Conservation (phyloP, 2,329 filamentous ascomycete genomes). For the Xylariaceae sp. region DNA sequence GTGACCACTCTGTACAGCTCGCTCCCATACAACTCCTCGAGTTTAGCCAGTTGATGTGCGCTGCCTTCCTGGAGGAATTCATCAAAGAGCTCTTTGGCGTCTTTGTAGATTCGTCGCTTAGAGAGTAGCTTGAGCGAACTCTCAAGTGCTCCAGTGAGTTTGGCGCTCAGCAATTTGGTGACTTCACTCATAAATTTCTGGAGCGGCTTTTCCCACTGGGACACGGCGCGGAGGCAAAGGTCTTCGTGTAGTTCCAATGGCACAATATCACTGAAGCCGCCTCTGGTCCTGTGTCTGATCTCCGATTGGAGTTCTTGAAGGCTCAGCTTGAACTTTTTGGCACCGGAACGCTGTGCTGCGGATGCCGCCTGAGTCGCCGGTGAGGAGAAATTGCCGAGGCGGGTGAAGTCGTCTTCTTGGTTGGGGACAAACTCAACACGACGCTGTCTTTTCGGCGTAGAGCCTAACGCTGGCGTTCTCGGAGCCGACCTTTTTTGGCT, state of each 20-base stretch:
- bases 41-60: conserved; percentile 30
- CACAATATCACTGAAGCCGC: conserved; percentile 50
- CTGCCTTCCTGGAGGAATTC: conserved; percentile 38
- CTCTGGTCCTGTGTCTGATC: conserved; percentile 46
- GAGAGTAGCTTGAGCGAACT: conserved; percentile 40
- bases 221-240: conserved; percentile 48
- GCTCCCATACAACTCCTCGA: conserved; percentile 42
- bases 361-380: background rate
- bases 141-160: conserved; percentile 41
- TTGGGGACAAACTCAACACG: background rate
- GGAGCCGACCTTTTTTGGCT: conserved; percentile 3
- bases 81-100: conserved; percentile 37
- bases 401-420: conserved; percentile 1
- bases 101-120: conserved; percentile 43
- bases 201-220: conserved; percentile 50
- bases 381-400: background rate
- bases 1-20: conserved; percentile 52
- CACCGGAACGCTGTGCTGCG: background rate
- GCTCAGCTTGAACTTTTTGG: background rate
- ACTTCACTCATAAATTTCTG: conserved; percentile 31
- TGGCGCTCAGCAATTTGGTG: conserved; percentile 36
- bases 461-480: background rate
- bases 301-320: conserved; percentile 45
- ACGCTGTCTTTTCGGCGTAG: conserved; percentile 4
- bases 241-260: conserved; percentile 53